These are phyloP conservation scores for Phytophthora brassicae DNA, from an alignment of 352 stramenopile species.

Conservation along the genomic window DNA sequence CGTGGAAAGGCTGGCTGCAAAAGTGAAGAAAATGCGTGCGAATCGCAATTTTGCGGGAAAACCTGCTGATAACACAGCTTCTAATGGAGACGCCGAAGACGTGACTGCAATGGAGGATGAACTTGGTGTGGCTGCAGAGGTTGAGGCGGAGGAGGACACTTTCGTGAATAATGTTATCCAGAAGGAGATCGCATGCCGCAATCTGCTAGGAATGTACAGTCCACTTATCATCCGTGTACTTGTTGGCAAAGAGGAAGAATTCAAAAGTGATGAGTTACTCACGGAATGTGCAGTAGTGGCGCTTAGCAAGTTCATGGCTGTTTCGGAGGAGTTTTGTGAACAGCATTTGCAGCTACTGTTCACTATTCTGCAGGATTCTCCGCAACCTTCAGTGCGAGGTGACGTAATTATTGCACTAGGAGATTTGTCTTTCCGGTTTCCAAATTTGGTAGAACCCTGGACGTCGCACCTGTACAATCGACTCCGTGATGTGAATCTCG, in stretches of 20 bases:
- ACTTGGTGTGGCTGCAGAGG: conserved; percentile 89
- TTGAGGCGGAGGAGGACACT: conserved; percentile 89
- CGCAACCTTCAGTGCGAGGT: conserved; percentile 78
- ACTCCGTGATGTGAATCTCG: conserved; percentile 88
- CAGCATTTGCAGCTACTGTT: conserved; percentile 95
- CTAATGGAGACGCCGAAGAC: conserved; percentile 54
- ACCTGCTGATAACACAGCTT: conserved; percentile 17
- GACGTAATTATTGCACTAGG: conserved; percentile 97
- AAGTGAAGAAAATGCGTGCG: conserved; percentile 82
- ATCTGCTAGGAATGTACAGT: conserved; percentile 92
- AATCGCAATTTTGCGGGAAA: conserved; percentile 51
- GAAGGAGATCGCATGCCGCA: conserved; percentile 91
- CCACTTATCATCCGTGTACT: conserved; percentile 91
- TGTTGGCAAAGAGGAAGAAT: conserved; percentile 54
- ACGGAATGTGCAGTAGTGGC: conserved; percentile 92
- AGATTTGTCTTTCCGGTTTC: conserved; percentile 97
- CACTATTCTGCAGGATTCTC: conserved; percentile 86
- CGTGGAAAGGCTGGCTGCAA: conserved; percentile 89
- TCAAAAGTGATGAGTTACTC: conserved; percentile 74
- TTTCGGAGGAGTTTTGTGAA: conserved; percentile 96
- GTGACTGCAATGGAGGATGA: conserved; percentile 92
- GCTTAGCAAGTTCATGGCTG: conserved; percentile 98
- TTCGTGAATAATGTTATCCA: conserved; percentile 91
- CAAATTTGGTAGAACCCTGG: conserved; percentile 98
- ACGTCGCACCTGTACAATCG: conserved; percentile 95